Evolutionary conservation across 176 grass and related monocot genomes (phyloP).

Genomic region (Aegilops umbellulata): DNA sequence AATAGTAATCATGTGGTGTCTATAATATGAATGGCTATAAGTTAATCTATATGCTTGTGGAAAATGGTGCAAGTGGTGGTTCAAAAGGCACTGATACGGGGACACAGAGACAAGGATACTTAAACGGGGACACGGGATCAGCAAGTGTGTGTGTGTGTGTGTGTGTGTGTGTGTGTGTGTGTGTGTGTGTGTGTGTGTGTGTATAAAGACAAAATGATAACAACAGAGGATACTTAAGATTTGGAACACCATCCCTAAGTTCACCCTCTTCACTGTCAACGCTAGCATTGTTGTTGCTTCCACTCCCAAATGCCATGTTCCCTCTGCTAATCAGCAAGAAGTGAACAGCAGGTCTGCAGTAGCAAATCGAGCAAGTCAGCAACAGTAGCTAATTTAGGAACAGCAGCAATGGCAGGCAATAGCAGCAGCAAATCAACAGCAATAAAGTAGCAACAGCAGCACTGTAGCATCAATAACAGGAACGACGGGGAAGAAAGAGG

Average conservation of each 20-base stretch:
- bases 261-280: not conserved
- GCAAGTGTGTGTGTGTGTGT: not conserved
- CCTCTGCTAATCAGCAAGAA: not conserved
- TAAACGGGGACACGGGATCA: not conserved
- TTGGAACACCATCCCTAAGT: not conserved
- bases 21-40: not conserved
- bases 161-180: too few species aligned
- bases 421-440: too few species aligned
- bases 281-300: not conserved
- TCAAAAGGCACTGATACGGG: not conserved
- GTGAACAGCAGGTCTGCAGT: not conserved
- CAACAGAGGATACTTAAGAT: not conserved
- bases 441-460: not conserved
- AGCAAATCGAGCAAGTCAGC: not conserved
- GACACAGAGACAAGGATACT: not conserved
- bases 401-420: not conserved
- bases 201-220: not conserved
- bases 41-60: slow-evolving; percentile 12
- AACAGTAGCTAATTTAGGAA: not conserved
- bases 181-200: too few species aligned
- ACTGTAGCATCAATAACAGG: not conserved
- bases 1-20: not conserved
- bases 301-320: not conserved
- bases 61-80: not conserved
- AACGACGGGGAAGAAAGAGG: not conserved